phyloP scores from a whole-genome alignment of 306 rosid genomes.

The Alnus rubra region DNA sequence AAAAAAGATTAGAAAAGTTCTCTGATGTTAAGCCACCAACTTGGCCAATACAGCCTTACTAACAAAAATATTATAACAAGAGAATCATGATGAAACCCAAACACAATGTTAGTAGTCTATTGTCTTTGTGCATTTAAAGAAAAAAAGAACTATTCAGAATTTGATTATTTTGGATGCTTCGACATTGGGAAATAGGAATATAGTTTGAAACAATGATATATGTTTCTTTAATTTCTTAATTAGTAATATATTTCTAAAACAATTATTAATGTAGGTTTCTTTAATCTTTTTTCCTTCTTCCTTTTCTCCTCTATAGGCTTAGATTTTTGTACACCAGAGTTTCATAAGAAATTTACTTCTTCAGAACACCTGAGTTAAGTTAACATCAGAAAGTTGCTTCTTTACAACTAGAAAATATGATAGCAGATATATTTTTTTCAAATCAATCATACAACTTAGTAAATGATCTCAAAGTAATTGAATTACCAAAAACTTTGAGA shows the following conservation, averaged over 20 bases:
- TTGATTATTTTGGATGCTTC: no score
- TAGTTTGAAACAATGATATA: background rate
- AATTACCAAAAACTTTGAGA: constrained; percentile 3
- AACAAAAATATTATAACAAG: no score
- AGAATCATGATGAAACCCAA: no score
- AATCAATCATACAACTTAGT: constrained; percentile 28
- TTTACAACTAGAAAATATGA: constrained; percentile 13
- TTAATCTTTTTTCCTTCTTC: background rate
- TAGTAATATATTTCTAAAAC: no score
- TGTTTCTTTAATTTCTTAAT: background rate
- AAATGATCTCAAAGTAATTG: constrained; percentile 8
- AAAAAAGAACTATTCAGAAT: no score
- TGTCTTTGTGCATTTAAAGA: no score
- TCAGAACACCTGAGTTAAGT: background rate
- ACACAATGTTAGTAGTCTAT: no score
- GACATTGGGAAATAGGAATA: background rate
- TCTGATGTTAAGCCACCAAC: no score
- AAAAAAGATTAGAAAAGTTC: no score
- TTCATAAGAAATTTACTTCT: no score
- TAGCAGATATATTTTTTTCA: constrained; percentile 17
- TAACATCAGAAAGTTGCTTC: constrained; percentile 18
- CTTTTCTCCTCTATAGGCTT: background rate
- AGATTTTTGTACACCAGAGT: background rate
- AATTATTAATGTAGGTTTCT: no score
- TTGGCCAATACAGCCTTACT: no score